phyloP scores from a whole-genome alignment of 345 rosid species.

The Populus simonii region DNA sequence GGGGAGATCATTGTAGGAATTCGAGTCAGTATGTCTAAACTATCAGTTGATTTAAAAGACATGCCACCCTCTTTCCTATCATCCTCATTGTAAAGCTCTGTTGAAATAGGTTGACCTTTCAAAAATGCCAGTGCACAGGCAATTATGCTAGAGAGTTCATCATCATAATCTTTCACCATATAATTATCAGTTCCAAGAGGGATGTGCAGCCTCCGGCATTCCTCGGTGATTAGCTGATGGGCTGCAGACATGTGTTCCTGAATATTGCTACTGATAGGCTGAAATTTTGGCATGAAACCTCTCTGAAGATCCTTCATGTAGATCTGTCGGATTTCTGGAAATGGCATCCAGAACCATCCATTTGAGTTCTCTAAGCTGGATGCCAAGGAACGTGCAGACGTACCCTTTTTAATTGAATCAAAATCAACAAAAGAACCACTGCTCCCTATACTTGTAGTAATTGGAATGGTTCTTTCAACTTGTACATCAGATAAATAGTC shows the following conservation, averaged over 20 bases:
- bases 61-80: constrained; percentile 27
- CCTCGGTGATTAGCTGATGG: constrained; percentile 60
- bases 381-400: constrained; percentile 33
- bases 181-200: constrained; percentile 50
- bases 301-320: constrained; percentile 53
- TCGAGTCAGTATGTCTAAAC: constrained; percentile 27
- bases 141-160: constrained; percentile 86
- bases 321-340: constrained; percentile 56
- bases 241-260: constrained; percentile 43
- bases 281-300: constrained; percentile 55
- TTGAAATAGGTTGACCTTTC: constrained; percentile 35
- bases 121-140: constrained; percentile 75
- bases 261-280: constrained; percentile 37
- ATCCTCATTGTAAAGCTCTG: constrained; percentile 31
- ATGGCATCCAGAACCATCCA: constrained; percentile 90
- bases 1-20: constrained; percentile 40
- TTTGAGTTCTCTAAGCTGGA: constrained; percentile 40
- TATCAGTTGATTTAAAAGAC: constrained; percentile 31
- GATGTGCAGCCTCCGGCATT: constrained; percentile 69
- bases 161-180: constrained; percentile 78
- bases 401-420: constrained; percentile 27
- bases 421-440: constrained; percentile 22
- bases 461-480: constrained; percentile 39
- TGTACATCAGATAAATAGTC: constrained; percentile 19
- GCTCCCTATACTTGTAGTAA: constrained; percentile 19